Base-by-base conservation (phyloP, 768 basidiomycete species). In the Kwoniella pini region DNA sequence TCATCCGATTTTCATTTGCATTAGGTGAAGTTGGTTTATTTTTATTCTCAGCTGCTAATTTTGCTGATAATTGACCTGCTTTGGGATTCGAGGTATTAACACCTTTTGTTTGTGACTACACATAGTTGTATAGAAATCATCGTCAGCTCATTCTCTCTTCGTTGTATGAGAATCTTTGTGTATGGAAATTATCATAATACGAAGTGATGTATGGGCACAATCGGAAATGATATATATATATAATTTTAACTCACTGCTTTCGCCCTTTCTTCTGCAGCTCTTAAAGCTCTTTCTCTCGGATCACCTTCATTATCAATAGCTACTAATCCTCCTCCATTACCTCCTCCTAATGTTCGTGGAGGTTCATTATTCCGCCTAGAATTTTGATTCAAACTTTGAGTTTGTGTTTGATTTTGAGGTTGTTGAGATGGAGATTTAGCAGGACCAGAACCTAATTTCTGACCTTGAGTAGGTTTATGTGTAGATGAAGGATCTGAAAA, bases 221-320 rank as follows among this genome's bases (percentile, higher is more conserved):
- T n/a, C n/a, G n/a, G n/a, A n/a, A n/a, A n/a, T n/a, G n/a, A n/a
- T n/a, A n/a, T n/a, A n/a, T n/a, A n/a, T n/a, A n/a, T n/a, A n/a
- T n/a, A n/a, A n/a, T n/a, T n/a, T n/a, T 19, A 15, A 75, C 76
- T 62, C 64, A 77, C 76, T n/a, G 58, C 59, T 52, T 72, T 74
- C 11, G 72, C 70, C 55, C 76, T 43, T 48, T 72, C 68, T 39
- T 77, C 76, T 2, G 76, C 77, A 36, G 77, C 77, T 53, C 53
- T 58, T 46, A 67, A 53, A 43, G 73, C 73, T 50, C 69, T 66
- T 21, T 73, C 71, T 51, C 77, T 73, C 24, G 71, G 64, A 65
- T 78, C 75, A 24, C 51, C 66, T 15, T 30, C 60, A 4, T 53
- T 46, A 28, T 57, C 48, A 26, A 22, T 12, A 13, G 17, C 55